Percentiles rank a stretch among this genome's conserved stretches.
Conservation (phyloP, 148 eudicot species). For the Arctostaphylos glauca region DNA sequence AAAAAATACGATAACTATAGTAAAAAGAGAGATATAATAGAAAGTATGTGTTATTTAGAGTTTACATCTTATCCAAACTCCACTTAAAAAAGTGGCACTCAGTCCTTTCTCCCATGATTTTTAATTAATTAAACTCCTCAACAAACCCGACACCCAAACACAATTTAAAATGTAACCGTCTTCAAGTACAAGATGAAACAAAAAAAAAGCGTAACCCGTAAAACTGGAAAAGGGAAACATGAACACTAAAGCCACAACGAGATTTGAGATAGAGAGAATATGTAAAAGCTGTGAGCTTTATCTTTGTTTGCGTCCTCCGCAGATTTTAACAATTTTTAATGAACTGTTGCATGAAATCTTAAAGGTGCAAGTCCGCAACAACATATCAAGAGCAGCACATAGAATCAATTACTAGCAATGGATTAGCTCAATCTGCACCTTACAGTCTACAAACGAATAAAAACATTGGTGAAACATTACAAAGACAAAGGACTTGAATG, state of each 20-base stretch:
- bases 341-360: neutral
- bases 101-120: no score
- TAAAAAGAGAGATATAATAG: no score
- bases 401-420: neutral
- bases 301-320: neutral
- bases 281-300: neutral
- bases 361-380: neutral
- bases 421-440: neutral
- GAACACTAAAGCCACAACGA: neutral
- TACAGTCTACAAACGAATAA: neutral
- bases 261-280: neutral
- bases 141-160: neutral
- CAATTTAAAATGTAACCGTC: neutral
- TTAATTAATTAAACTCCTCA: no score
- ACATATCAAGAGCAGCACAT: neutral
- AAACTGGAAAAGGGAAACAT: neutral
- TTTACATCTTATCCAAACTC: no score
- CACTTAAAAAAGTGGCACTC: no score
- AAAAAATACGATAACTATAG: no score
- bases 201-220: neutral
- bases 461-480: neutral
- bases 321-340: neutral
- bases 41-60: no score
- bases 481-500: neutral
- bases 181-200: neutral